phyloP scores from a whole-genome alignment of 1,284 basidiomycete genomes.

The Trametes sp. region DNA sequence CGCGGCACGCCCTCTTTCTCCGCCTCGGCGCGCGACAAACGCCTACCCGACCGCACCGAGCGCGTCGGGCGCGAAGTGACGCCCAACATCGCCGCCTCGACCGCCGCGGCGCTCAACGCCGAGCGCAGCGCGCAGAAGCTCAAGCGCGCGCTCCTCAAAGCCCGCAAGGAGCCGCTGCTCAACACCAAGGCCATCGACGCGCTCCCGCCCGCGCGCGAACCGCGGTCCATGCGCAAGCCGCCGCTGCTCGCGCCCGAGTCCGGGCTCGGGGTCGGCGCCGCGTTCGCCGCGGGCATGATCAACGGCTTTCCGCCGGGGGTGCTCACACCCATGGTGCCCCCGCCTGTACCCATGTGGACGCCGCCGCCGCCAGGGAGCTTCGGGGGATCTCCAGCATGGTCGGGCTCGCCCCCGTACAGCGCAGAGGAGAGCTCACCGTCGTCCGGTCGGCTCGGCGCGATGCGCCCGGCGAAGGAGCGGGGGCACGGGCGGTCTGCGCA shows the following conservation, averaged over 20 bases:
- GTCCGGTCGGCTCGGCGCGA: conserved; percentile 7
- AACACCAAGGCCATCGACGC: conserved; percentile 61
- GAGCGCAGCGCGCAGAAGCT: conserved; percentile 75
- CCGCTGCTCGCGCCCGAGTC: conserved; percentile 21
- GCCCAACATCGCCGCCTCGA: conserved; percentile 72
- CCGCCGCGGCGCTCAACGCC: conserved; percentile 80
- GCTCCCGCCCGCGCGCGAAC: conserved; percentile 43
- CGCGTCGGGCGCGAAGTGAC: conserved; percentile 47
- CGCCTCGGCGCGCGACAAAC: conserved; percentile 45
- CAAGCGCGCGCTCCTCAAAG: conserved; percentile 69
- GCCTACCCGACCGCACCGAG: conserved; percentile 45
- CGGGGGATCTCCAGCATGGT: conserved; percentile 16
- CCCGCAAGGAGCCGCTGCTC: conserved; percentile 68
- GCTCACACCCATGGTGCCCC: neutral
- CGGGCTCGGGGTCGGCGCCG: conserved; percentile 18
- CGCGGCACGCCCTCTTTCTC: conserved; percentile 12
- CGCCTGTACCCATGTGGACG: too few relatives aligned
- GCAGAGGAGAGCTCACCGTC: conserved; percentile 6
- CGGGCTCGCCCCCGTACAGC: conserved; percentile 12
- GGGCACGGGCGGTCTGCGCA: conserved; percentile 53
- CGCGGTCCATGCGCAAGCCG: conserved; percentile 14
- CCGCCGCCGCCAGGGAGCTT: conserved; percentile 22
- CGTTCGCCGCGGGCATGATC: conserved; percentile 29
- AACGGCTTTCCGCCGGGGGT: conserved; percentile 13
- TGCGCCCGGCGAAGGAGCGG: conserved; percentile 31